Base-by-base conservation (phyloP, 1,284 basidiomycete species). In the Leccinum angustisporum region DNA sequence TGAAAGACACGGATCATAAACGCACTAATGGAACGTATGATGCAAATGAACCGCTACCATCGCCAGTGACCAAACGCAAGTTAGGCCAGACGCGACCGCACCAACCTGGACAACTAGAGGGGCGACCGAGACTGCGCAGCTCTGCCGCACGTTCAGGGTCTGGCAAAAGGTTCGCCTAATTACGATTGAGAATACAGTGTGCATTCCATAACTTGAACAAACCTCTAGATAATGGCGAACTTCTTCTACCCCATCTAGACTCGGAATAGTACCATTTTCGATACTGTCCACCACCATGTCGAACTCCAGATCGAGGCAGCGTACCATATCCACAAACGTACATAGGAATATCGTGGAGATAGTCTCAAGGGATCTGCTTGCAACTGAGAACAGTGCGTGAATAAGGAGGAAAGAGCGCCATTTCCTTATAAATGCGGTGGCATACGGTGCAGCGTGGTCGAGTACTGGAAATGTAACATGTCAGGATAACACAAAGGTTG, bases 111-210 rank as follows among this genome's bases (percentile, higher is more conserved):
- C 16, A 38, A 46, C 60, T 60, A n/a, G 62, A 63, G 9, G 68
- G 64, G 16, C 61, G 64, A 50, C 69, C 68, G 2, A 70, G 30
- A 36, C 13, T 31, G 21, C 62, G 61, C n/a, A 72, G 34, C 30
- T 70, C 68, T 3, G 58, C 60, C 8, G 65, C 70, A 36, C 70
- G 68, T 57, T 60, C 53, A 57, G 57, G 30, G 18, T 10, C 69
- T 18, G 40, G 40, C 0, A 10, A 11, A 43, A 18, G 40, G n/a
- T 43, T n/a, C 5, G 40, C 9, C 40, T 71, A 16, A 5, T 18
- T 0, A 16, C 18, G 0, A 18, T 54, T 57, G 27, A 63, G 46
- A 51, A 21, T 31, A 7, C 2, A 11, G 1, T 3, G 25, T 7
- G 8, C 11, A 33, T 25, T 13, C 18, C 5, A 53, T 50, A 3